phyloP scores from a whole-genome alignment of 176 grass and related monocot genomes.

The Zoysia japonica region DNA sequence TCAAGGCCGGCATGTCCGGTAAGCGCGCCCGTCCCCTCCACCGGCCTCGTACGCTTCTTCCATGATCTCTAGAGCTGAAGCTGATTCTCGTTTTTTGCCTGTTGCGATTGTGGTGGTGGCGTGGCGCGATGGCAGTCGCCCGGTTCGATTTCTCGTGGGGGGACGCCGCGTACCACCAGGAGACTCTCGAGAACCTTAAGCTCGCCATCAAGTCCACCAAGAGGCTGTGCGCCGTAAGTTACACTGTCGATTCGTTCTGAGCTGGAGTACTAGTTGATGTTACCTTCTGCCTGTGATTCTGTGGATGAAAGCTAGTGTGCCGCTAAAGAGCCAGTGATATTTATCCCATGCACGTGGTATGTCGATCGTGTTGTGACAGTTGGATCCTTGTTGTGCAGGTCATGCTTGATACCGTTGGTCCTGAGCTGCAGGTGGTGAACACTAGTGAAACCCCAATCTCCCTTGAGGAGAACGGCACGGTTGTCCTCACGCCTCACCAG shows the following conservation, averaged over 20 bases:
- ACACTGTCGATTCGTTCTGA: not conserved
- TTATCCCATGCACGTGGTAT: no score
- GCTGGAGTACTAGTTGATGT: no score
- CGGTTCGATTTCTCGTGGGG: conserved; percentile 99
- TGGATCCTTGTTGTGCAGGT: conserved; percentile 43
- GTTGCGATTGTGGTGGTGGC: not conserved
- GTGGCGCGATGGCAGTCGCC: conserved; percentile 52
- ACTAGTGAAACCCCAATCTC: conserved; percentile 72
- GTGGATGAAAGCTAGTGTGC: not conserved
- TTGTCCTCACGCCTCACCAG: conserved; percentile 77
- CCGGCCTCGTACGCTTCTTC: not conserved
- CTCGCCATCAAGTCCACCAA: conserved; percentile 87
- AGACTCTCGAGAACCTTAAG: conserved; percentile 94
- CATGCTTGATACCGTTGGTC: conserved; percentile 94
- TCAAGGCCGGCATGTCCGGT: conserved; percentile 99
- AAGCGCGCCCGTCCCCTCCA: not conserved
- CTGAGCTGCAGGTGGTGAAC: conserved; percentile 93
- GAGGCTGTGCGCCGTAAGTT: conserved; percentile 82
- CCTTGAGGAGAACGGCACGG: conserved; percentile 78
- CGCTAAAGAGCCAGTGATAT: not conserved
- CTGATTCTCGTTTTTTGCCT: not conserved
- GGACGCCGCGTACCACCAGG: conserved; percentile 85
- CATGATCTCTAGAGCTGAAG: not conserved
- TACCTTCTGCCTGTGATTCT: not conserved
- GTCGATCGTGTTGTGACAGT: not conserved